Evolutionary conservation across 2,329 filamentous ascomycete species (phyloP), one percentile per base, ranked within the genome.

Genomic region (Aureobasidium sp.): DNA sequence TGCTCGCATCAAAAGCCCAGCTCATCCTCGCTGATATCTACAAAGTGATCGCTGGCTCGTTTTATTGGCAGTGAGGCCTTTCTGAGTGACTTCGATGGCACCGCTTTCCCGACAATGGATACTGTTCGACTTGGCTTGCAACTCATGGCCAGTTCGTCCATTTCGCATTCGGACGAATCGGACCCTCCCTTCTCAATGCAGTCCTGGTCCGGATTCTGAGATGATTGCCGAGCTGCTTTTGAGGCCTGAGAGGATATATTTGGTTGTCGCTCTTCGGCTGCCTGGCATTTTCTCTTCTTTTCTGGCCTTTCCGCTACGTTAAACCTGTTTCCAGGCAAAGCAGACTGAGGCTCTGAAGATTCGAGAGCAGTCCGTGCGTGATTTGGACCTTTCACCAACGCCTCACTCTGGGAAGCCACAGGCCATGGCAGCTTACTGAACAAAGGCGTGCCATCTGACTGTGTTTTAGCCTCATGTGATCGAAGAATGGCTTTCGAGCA

Each of bases 121-220:
- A 9, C 27, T 20, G 4, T 9, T 9, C 13, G 17, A 12, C 32
- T 41, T 37, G 37, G 36, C 29, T 63, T 63, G 41, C 55, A 59
- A 26, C 62, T 61, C 62, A 61, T 61, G 26, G 56, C 50, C 17
- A 63, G 56, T 41, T 63, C 62, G 26, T 63, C 62, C n/a, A 59
- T 20, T 15, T 48, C 55, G 15, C 34, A 34, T 5, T 37, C 55
- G 15, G 24, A 32, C n/a, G n/a, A 34, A 26, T 57, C 53, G n/a
- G 7, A 12, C 9, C 10, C 5, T 24, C 2, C 9, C 24, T 57
- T 24, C 26, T 37, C 5, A 3, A 10, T 20, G 10, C 6, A 36
- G 8, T 26, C 41, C n/a, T 46, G 17, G 6, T 44, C 20, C 36
- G 29, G 3, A 26, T 12, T 9, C 8, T 2, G 17, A 4, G 52